Evolutionary conservation across 2,329 filamentous ascomycete genomes (phyloP).

Genomic region (Colletotrichum sojae): DNA sequence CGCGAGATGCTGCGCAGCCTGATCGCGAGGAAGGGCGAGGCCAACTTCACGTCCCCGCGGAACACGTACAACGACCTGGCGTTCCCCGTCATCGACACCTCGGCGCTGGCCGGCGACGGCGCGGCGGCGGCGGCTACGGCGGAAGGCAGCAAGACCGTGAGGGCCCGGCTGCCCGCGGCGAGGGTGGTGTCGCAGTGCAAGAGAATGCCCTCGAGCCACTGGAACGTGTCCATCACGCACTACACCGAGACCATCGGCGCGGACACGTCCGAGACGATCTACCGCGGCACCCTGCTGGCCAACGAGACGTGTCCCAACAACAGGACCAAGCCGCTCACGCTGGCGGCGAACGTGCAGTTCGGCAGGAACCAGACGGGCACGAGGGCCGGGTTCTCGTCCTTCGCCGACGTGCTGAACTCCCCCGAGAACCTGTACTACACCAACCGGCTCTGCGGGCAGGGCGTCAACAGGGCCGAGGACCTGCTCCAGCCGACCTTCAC

Average conservation of each 20-base stretch:
- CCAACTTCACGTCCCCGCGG: conserved; percentile 8
- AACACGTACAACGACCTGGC: conserved; percentile 12
- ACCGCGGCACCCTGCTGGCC: background rate
- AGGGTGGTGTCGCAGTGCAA: background rate
- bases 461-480: background rate
- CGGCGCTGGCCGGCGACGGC: background rate
- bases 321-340: background rate
- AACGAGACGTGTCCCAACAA: conserved; percentile 1
- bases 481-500: background rate
- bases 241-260: conserved; percentile 1
- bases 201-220: background rate
- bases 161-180: background rate
- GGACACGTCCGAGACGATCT: conserved; percentile 6
- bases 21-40: background rate
- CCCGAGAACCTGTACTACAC: conserved; percentile 1
- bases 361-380: conserved; percentile 3
- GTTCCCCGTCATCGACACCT: background rate
- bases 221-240: conserved; percentile 3
- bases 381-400: background rate
- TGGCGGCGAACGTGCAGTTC: background rate
- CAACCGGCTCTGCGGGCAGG: background rate
- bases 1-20: conserved; percentile 5
- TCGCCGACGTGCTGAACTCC: background rate
- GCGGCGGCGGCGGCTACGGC: background rate
- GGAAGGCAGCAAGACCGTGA: background rate